A percentile compares a stretch with the other conserved stretches of the same genome.
phyloP scores from a whole-genome alignment of 2,329 filamentous ascomycete genomes.

The Hirsutella thompsonii region DNA sequence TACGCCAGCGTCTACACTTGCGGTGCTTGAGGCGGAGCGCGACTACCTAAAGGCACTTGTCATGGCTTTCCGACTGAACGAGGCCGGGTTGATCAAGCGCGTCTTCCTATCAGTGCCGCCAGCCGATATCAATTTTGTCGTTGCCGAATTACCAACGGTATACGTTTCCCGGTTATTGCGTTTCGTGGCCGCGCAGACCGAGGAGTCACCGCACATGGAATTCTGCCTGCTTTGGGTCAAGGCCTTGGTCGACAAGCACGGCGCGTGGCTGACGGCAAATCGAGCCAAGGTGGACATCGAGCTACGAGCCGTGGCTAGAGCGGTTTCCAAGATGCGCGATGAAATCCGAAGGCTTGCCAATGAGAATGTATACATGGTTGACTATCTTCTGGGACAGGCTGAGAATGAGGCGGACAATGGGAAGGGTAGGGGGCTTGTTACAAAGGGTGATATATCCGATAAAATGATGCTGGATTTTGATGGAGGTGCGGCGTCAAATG shows the following conservation, averaged over 20 bases:
- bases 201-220: constrained; percentile 85
- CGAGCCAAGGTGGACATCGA: constrained; percentile 71
- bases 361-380: constrained; percentile 79
- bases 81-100: constrained; percentile 64
- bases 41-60: constrained; percentile 87
- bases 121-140: constrained; percentile 61
- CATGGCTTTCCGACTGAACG: constrained; percentile 95
- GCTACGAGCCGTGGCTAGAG: constrained; percentile 68
- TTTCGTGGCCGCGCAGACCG: constrained; percentile 77
- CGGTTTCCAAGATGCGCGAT: constrained; percentile 65
- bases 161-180: constrained; percentile 78
- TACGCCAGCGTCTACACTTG: constrained; percentile 73
- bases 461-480: constrained; percentile 17
- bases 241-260: constrained; percentile 68
- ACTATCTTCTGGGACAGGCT: constrained; percentile 57
- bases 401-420: constrained; percentile 13
- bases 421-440: constrained; percentile 7
- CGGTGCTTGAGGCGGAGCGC: constrained; percentile 50
- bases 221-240: constrained; percentile 93
- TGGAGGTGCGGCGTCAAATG: constrained; percentile 18
- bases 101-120: constrained; percentile 78
- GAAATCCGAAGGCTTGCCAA: constrained; percentile 76
- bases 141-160: constrained; percentile 66
- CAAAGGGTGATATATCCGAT: constrained; percentile 5
- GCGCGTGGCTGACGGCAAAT: constrained; percentile 72